Evolutionary conservation across 257 asterid species (phyloP).

Genomic region (Cruciata laevipes): DNA sequence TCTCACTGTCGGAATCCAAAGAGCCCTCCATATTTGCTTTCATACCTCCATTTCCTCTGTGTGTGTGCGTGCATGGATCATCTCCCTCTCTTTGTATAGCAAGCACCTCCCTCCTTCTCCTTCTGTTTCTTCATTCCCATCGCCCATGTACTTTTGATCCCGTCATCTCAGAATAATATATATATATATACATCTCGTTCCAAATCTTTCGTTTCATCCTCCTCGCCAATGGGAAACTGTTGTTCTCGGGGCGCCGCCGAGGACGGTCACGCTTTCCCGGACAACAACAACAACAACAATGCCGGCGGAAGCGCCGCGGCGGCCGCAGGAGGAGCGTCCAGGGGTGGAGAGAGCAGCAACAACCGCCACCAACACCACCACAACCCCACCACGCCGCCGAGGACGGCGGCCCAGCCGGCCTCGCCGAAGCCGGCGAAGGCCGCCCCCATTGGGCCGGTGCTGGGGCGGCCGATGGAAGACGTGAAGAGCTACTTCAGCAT

Average conservation of each 20-base stretch:
- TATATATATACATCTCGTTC: conserved; percentile 1
- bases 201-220: background rate
- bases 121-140: background rate
- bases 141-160: conserved; percentile 14
- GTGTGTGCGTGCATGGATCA: conserved; percentile 14
- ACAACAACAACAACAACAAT: background rate
- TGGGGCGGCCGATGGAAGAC: conserved; percentile 88
- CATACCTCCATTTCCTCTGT: conserved; percentile 12
- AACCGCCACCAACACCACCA: background rate
- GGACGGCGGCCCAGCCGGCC: conserved; percentile 22
- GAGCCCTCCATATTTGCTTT: conserved; percentile 23
- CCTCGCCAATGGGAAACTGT: conserved; percentile 49
- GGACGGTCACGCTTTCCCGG: conserved; percentile 21
- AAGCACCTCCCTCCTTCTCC: conserved; percentile 16
- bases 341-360: background rate
- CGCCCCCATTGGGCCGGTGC: conserved; percentile 52
- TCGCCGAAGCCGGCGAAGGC: conserved; percentile 39
- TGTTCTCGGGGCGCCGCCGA: conserved; percentile 40
- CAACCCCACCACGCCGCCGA: conserved; percentile 9
- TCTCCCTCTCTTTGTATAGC: conserved; percentile 25
- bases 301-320: conserved; percentile 8
- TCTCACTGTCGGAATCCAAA: conserved; percentile 20
- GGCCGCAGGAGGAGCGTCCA: conserved; percentile 9
- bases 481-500: conserved; percentile 45
- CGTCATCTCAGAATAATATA: conserved; percentile 14